phyloP scores from a whole-genome alignment of 495 filamentous ascomycete genomes.

The Neohortaea acidophila region DNA sequence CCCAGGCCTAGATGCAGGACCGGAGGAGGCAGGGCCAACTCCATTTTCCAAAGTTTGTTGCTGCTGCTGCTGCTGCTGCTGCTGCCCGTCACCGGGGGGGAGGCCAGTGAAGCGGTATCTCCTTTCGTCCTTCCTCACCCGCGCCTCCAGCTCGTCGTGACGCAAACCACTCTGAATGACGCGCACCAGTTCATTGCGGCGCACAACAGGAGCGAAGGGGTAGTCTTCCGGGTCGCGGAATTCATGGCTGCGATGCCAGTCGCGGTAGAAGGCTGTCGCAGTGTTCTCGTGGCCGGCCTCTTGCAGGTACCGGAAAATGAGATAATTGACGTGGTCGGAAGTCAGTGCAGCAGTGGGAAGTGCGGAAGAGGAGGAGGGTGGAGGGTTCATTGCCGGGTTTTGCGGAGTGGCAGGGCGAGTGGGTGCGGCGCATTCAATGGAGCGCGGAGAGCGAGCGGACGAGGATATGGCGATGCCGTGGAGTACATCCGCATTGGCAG shows the following conservation, averaged over 20 bases:
- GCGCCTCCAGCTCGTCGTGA: slow-evolving; percentile 22
- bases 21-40: slow-evolving; percentile 4
- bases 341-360: slow-evolving; percentile 33
- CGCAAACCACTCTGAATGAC: slow-evolving; percentile 28
- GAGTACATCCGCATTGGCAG: too few relatives aligned
- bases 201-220: slow-evolving; percentile 26
- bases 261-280: slow-evolving; percentile 17
- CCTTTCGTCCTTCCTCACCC: slow-evolving; percentile 7
- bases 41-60: background rate
- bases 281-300: slow-evolving; percentile 32
- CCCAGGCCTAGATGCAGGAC: background rate
- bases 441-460: too few relatives aligned
- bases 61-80: background rate
- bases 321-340: slow-evolving; percentile 91
- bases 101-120: slow-evolving; percentile 3
- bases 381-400: too few relatives aligned
- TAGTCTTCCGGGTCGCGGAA: slow-evolving; percentile 23
- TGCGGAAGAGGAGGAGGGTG: background rate
- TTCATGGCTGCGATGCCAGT: slow-evolving; percentile 21
- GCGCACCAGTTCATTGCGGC: slow-evolving; percentile 19
- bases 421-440: too few relatives aligned
- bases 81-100: slow-evolving; percentile 1
- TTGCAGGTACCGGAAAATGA: slow-evolving; percentile 80
- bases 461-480: too few relatives aligned
- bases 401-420: too few relatives aligned